Evolutionary conservation across 176 grass and related monocot species (phyloP).

Genomic region (Oryza glumipatula): DNA sequence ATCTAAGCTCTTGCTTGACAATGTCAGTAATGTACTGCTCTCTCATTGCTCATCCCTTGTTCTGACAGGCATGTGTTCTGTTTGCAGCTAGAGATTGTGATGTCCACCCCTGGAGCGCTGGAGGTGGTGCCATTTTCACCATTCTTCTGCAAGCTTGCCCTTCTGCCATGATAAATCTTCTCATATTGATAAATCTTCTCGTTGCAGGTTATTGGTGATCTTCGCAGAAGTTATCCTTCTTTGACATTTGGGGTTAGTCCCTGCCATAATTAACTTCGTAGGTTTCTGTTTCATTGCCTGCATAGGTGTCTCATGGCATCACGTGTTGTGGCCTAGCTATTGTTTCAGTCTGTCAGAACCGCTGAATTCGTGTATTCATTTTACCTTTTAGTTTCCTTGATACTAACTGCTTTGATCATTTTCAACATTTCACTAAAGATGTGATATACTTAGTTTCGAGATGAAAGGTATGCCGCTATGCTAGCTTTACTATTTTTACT

Average conservation of each 20-base stretch:
- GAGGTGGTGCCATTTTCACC: slow-evolving; percentile 52
- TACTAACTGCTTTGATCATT: not conserved
- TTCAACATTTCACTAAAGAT: not conserved
- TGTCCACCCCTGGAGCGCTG: slow-evolving; percentile 71
- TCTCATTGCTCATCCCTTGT: not conserved
- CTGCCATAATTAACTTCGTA: not conserved
- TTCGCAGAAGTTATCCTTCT: slow-evolving; percentile 68
- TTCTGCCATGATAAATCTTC: not conserved
- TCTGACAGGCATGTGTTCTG: slow-evolving; percentile 8
- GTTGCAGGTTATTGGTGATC: slow-evolving; percentile 60
- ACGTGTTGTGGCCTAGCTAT: not conserved
- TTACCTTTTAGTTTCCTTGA: not conserved
- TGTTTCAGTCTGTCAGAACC: not conserved
- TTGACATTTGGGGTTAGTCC: slow-evolving; percentile 68
- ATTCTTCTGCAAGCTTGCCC: not conserved
- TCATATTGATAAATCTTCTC: not conserved
- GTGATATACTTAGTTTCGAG: not conserved
- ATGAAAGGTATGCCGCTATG: not conserved
- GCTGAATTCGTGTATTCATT: not conserved
- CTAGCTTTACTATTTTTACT: not conserved
- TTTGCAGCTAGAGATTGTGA: slow-evolving; percentile 88
- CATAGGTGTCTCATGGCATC: not conserved
- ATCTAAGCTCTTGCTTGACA: not conserved
- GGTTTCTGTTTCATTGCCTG: not conserved
- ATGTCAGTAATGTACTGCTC: not conserved